These are phyloP conservation scores for Athelia psychrophila DNA, from an alignment of 1,284 basidiomycete species.

Conservation along the genomic window DNA sequence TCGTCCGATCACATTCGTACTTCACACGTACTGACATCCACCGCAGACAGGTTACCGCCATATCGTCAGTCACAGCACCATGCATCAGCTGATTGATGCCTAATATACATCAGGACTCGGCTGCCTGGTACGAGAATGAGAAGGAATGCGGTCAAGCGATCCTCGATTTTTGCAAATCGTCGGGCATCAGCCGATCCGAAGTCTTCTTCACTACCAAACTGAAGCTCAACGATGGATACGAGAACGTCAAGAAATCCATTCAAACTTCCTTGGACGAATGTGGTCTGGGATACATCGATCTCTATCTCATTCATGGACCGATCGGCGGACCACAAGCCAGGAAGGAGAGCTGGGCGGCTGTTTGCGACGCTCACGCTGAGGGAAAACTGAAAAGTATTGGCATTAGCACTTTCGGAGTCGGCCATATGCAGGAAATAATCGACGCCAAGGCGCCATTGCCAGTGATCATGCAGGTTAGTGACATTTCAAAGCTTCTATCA, in stretches of 20 bases:
- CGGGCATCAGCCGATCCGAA: slow-evolving; percentile 45
- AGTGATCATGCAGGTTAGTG: slow-evolving; percentile 62
- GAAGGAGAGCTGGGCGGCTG: slow-evolving; percentile 53
- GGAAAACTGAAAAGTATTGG: slow-evolving; percentile 65
- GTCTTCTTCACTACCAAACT: slow-evolving; percentile 74
- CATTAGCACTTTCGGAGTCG: slow-evolving; percentile 68
- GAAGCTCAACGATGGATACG: slow-evolving; percentile 55
- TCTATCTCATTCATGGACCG: slow-evolving; percentile 72
- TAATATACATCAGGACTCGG: slow-evolving; percentile 42
- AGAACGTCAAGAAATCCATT: slow-evolving; percentile 46
- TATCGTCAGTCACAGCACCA: slow-evolving; percentile 44
- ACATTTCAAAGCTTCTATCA: background rate
- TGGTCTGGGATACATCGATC: slow-evolving; percentile 58
- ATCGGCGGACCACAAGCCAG: slow-evolving; percentile 49
- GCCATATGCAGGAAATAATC: slow-evolving; percentile 63
- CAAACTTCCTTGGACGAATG: slow-evolving; percentile 51
- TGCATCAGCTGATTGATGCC: slow-evolving; percentile 6
- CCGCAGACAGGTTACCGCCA: slow-evolving; percentile 61
- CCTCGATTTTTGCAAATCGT: slow-evolving; percentile 47
- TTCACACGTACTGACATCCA: slow-evolving; percentile 1
- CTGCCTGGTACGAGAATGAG: slow-evolving; percentile 73
- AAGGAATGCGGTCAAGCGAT: slow-evolving; percentile 59
- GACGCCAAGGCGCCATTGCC: slow-evolving; percentile 50
- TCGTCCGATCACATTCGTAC: slow-evolving; percentile 5
- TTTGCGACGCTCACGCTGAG: slow-evolving; percentile 55